A percentile compares a stretch with the other conserved stretches of the same genome.
Conservation (phyloP, 2,329 filamentous ascomycete species). For the Colletotrichum salicis region DNA sequence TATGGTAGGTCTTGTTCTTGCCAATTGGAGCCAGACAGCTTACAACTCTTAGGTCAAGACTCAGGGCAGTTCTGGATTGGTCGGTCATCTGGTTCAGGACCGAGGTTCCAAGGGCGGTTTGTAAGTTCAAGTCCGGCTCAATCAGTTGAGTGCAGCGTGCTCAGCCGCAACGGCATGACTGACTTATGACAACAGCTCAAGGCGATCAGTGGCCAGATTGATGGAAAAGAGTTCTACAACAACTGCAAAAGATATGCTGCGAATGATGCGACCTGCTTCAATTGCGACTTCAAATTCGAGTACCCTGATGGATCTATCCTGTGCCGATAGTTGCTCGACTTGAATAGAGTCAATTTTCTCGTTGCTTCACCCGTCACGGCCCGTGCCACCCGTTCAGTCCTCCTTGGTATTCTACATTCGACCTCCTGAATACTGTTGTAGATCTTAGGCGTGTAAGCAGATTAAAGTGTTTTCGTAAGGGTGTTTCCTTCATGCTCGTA, state of each 20-base stretch:
- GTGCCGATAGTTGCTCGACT: background rate
- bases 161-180: background rate
- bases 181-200: background rate
- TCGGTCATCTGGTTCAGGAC: background rate
- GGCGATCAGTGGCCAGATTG: background rate
- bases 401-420: no score
- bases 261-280: background rate
- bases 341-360: background rate
- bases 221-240: background rate
- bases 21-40: background rate
- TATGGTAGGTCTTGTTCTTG: background rate
- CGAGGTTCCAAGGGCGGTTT: background rate
- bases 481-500: no score
- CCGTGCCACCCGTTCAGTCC: no score
- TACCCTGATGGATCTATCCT: background rate
- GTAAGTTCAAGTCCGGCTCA: background rate
- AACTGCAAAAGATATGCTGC: background rate
- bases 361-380: background rate
- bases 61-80: background rate
- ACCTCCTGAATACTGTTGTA: no score
- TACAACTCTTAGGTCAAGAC: background rate
- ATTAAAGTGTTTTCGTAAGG: no score
- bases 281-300: background rate
- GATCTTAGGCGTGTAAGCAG: no score
- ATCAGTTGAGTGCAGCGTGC: background rate